Evolutionary conservation across 2,329 filamentous ascomycete genomes (phyloP).

Genomic region (Trichoderma hamatum): DNA sequence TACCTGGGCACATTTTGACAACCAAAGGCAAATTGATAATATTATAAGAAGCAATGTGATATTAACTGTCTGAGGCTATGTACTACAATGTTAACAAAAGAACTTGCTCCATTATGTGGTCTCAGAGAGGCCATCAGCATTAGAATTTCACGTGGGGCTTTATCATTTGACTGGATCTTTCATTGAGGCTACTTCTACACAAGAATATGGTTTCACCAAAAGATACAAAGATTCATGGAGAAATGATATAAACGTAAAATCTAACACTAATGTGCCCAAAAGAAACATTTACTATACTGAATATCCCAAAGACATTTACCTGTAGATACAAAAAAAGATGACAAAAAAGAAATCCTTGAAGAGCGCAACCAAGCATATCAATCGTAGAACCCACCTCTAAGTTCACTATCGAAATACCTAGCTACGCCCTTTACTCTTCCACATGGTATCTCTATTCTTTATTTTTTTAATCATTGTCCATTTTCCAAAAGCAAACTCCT

Average conservation of each 20-base stretch:
- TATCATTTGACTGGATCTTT: not conserved
- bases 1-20: not conserved
- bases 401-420: not conserved
- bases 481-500: not conserved
- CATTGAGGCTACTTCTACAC: not conserved
- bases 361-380: not conserved
- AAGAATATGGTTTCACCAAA: not conserved
- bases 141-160: not conserved
- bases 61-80: not conserved
- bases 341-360: not conserved
- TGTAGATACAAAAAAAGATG: not conserved
- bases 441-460: not conserved
- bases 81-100: not conserved
- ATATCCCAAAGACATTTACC: not conserved
- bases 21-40: not conserved
- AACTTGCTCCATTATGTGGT: not conserved
- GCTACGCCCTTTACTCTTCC: no score
- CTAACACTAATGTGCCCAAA: not conserved
- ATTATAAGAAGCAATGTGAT: not conserved
- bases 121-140: not conserved
- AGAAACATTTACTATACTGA: not conserved
- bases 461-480: not conserved
- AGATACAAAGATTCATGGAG: not conserved
- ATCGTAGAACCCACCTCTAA: constrained; percentile 11
- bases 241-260: not conserved